Evolutionary conservation across 179 eudicot genomes (phyloP).

Genomic region (Pouteria campechiana): DNA sequence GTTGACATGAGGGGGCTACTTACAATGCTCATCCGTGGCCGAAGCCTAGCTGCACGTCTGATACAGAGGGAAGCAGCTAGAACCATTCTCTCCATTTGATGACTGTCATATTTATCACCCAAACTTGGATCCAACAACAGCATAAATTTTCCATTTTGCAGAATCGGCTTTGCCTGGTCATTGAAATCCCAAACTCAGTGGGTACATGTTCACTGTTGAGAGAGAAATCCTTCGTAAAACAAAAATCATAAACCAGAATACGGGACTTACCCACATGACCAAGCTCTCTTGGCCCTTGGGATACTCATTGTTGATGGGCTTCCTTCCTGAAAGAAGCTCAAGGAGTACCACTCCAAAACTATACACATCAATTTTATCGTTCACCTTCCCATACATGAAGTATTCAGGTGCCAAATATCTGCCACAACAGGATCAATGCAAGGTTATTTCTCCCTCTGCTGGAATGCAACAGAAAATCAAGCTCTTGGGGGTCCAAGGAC

Average conservation of each 20-base stretch:
- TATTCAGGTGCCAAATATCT: constrained; percentile 33
- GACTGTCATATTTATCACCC: constrained; percentile 12
- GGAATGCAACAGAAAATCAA: too few relatives aligned
- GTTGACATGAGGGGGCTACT: too few relatives aligned
- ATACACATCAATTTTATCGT: constrained; percentile 25
- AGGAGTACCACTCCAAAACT: constrained; percentile 31
- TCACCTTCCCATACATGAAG: constrained; percentile 31
- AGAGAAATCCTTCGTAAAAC: too few relatives aligned
- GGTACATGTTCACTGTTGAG: background rate
- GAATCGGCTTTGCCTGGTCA: constrained; percentile 21
- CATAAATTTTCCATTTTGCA: constrained; percentile 13
- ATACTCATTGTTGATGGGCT: constrained; percentile 21
- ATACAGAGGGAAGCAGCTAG: constrained; percentile 27
- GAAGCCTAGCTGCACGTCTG: constrained; percentile 26
- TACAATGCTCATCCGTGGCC: constrained; percentile 29
- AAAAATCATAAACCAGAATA: too few relatives aligned
- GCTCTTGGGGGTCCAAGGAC: too few relatives aligned
- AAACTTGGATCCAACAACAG: constrained; percentile 16
- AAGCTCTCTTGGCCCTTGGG: constrained; percentile 29
- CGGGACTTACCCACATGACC: constrained; percentile 28
- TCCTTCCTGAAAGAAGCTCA: constrained; percentile 28
- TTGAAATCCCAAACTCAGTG: too few relatives aligned
- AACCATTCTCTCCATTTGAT: constrained; percentile 23
- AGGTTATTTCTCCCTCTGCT: too few relatives aligned
- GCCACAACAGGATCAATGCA: too few relatives aligned